phyloP scores from a whole-genome alignment of 768 basidiomycete genomes.

The Suillus cothurnatus region DNA sequence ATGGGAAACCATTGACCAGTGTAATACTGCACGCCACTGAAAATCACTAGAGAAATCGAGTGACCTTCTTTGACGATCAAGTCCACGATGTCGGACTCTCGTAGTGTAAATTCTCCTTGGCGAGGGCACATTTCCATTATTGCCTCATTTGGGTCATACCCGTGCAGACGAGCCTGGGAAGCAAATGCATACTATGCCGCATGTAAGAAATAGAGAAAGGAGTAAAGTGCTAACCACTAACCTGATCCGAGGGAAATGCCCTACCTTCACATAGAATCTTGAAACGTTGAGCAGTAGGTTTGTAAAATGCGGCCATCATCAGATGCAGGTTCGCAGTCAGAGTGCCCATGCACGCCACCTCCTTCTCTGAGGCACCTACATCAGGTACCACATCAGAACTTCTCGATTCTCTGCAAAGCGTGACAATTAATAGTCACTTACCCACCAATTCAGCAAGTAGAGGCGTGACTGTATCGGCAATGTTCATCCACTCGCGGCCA shows the following conservation, averaged over 20 bases:
- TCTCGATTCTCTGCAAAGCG: not conserved
- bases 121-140: slow-evolving; percentile 83
- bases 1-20: slow-evolving; percentile 96
- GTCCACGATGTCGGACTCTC: slow-evolving; percentile 86
- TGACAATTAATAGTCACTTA: slow-evolving; percentile 34
- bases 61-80: slow-evolving; percentile 71
- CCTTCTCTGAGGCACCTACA: slow-evolving; percentile 80
- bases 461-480: slow-evolving; percentile 70
- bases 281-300: slow-evolving; percentile 79
- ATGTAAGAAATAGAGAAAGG: slow-evolving; percentile 9
- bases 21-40: slow-evolving; percentile 96
- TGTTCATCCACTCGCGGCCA: slow-evolving; percentile 79
- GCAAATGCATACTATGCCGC: slow-evolving; percentile 85
- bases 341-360: slow-evolving; percentile 96
- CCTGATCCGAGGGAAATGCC: slow-evolving; percentile 97
- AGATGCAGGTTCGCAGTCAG: slow-evolving; percentile 95
- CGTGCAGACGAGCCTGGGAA: slow-evolving; percentile 86
- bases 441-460: slow-evolving; percentile 84
- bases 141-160: slow-evolving; percentile 68
- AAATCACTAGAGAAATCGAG: slow-evolving; percentile 86
- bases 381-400: slow-evolving; percentile 1
- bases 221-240: slow-evolving; percentile 33
- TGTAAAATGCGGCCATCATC: slow-evolving; percentile 93
- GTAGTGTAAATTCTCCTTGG: slow-evolving; percentile 79
- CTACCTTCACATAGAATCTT: slow-evolving; percentile 95